Conservation (phyloP, 1,139 yeast species). For the Protomyces inouyei region DNA sequence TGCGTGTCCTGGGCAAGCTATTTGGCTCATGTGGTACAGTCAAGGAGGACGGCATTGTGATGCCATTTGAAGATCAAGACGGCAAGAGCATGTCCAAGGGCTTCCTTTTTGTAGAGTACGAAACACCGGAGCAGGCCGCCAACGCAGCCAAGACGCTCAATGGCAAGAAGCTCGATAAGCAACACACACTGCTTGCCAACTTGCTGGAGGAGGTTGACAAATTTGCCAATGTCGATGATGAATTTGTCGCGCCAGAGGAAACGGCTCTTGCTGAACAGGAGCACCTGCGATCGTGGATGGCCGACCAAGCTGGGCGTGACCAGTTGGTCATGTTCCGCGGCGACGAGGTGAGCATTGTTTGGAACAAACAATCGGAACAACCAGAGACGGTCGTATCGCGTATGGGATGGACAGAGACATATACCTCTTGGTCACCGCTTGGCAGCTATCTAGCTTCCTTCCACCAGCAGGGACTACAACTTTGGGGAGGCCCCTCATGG, state of each 20-base stretch:
- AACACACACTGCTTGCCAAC: slow-evolving; percentile 84
- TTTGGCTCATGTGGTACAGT: slow-evolving; percentile 69
- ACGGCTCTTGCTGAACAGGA: slow-evolving; percentile 47
- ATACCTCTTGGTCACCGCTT: slow-evolving; percentile 85
- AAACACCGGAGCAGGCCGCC: slow-evolving; percentile 60
- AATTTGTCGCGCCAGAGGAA: slow-evolving; percentile 56
- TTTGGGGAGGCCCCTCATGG: slow-evolving; percentile 91
- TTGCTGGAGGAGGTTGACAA: slow-evolving; percentile 79
- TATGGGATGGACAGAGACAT: slow-evolving; percentile 75
- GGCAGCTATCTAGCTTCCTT: slow-evolving; percentile 85
- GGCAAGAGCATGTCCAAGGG: slow-evolving; percentile 49
- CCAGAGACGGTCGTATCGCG: slow-evolving; percentile 79
- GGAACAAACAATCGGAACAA: slow-evolving; percentile 73
- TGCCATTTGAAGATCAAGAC: slow-evolving; percentile 75
- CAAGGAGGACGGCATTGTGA: slow-evolving; percentile 61
- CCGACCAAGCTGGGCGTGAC: slow-evolving; percentile 84
- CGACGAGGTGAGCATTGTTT: slow-evolving; percentile 76
- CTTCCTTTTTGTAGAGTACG: slow-evolving; percentile 79
- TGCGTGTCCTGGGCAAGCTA: slow-evolving; percentile 78
- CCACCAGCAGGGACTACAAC: slow-evolving; percentile 91
- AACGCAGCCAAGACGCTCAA: slow-evolving; percentile 75
- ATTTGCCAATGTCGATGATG: slow-evolving; percentile 64
- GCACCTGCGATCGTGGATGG: slow-evolving; percentile 83
- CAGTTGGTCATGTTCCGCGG: slow-evolving; percentile 77
- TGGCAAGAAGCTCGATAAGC: slow-evolving; percentile 87